phyloP scores from a whole-genome alignment of 352 stramenopile species.

The Pythium dissotocum region DNA sequence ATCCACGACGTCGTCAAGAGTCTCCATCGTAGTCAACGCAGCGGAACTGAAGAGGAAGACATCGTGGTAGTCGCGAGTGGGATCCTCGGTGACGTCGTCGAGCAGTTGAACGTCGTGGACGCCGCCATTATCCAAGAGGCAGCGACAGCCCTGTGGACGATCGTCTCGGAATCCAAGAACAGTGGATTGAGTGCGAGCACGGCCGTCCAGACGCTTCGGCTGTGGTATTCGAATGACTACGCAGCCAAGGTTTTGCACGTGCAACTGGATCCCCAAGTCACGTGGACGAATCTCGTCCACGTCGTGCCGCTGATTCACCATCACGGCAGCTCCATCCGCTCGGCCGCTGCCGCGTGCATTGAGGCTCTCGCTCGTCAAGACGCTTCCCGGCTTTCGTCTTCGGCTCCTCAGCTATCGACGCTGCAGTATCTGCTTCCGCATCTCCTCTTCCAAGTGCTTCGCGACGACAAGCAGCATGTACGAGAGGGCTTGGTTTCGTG shows the following conservation, averaged over 20 bases:
- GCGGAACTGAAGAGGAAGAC: slow-evolving; percentile 52
- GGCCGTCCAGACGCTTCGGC: slow-evolving; percentile 20
- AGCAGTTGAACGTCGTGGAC: slow-evolving; percentile 32
- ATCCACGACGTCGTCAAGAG: slow-evolving; percentile 52
- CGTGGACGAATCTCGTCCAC: slow-evolving; percentile 18
- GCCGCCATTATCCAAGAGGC: slow-evolving; percentile 25
- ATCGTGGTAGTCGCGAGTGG: slow-evolving; percentile 57
- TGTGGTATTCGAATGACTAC: slow-evolving; percentile 16
- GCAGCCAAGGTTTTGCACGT: slow-evolving; percentile 13
- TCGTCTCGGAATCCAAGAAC: slow-evolving; percentile 6
- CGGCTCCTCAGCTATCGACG: not conserved
- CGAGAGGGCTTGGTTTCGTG: slow-evolving; percentile 32
- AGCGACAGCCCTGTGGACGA: slow-evolving; percentile 43
- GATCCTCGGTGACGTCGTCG: slow-evolving; percentile 53
- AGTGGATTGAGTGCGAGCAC: slow-evolving; percentile 19
- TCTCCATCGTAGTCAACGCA: slow-evolving; percentile 27
- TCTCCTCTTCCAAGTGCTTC: slow-evolving; percentile 62
- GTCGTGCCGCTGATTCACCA: slow-evolving; percentile 65
- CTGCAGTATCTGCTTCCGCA: slow-evolving; percentile 45
- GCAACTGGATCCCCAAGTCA: not conserved
- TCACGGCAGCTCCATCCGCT: slow-evolving; percentile 40
- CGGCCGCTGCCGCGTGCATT: slow-evolving; percentile 48
- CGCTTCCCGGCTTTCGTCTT: not conserved
- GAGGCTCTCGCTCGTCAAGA: slow-evolving; percentile 24
- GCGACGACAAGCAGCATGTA: slow-evolving; percentile 39